A percentile compares a stretch with the other conserved stretches of the same genome.
Evolutionary conservation across 164 flowering plant species (phyloP).

Genomic region (Vitis rupestris): DNA sequence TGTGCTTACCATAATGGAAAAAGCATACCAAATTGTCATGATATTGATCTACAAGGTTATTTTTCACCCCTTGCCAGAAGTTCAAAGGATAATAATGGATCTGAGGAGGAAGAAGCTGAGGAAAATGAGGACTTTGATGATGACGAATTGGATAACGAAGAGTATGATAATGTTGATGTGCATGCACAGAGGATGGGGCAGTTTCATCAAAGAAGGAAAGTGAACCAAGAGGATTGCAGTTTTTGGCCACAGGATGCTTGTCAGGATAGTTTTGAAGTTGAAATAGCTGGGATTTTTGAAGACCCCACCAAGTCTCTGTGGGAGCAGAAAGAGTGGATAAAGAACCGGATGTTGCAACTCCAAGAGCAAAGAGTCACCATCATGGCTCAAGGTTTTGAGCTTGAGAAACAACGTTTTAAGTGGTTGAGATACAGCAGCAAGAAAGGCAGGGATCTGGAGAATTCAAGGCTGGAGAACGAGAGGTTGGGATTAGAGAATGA

Average conservation of each 20-base stretch:
- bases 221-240: slow-evolving; percentile 16
- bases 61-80: neutral
- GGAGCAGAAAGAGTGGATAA: slow-evolving; percentile 45
- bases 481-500: slow-evolving; percentile 53
- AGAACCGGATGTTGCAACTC: slow-evolving; percentile 31
- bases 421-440: slow-evolving; percentile 58
- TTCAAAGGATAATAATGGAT: slow-evolving; percentile 20
- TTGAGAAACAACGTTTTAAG: slow-evolving; percentile 50
- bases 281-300: slow-evolving; percentile 31
- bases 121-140: slow-evolving; percentile 35
- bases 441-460: slow-evolving; percentile 61
- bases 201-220: slow-evolving; percentile 13
- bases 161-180: slow-evolving; percentile 19
- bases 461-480: slow-evolving; percentile 54
- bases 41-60: no score
- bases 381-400: slow-evolving; percentile 44
- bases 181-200: slow-evolving; percentile 22
- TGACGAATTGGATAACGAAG: slow-evolving; percentile 30
- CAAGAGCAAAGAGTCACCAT: slow-evolving; percentile 38
- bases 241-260: slow-evolving; percentile 17
- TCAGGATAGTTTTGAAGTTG: slow-evolving; percentile 19
- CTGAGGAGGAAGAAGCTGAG: slow-evolving; percentile 39
- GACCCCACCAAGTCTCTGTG: slow-evolving; percentile 33
- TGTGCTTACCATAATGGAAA: slow-evolving; percentile 43
- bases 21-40: no score